phyloP scores from a whole-genome alignment of 179 eudicot genomes.

The Actinidia arguta region DNA sequence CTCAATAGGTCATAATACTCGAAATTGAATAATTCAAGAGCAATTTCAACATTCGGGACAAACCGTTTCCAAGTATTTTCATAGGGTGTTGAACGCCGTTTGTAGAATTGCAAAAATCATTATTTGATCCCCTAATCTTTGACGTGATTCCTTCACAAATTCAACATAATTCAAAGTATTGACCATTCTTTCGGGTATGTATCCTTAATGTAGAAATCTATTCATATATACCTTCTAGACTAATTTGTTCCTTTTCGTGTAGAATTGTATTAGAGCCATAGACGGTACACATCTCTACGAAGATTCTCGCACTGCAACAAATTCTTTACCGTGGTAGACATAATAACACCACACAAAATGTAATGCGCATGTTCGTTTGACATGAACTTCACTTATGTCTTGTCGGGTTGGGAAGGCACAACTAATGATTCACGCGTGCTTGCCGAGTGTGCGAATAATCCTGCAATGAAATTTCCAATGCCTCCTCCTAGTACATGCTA shows the following conservation, averaged over 20 bases:
- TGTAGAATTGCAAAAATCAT: no score
- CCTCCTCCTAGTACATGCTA: no score
- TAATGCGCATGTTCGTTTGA: neutral
- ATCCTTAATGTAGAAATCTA: no score
- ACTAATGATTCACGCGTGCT: neutral
- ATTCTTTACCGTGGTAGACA: neutral
- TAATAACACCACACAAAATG: neutral
- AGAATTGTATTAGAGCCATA: neutral
- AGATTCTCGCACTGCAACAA: neutral
- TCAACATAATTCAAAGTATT: no score
- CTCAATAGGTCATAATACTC: neutral
- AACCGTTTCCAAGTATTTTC: neutral
- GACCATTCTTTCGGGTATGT: no score
- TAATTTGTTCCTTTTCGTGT: neutral
- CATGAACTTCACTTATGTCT: neutral
- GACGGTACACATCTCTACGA: neutral
- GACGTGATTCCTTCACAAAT: no score
- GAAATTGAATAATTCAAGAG: neutral
- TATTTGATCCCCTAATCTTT: no score
- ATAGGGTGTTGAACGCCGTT: neutral
- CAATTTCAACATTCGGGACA: neutral
- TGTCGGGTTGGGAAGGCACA: neutral
- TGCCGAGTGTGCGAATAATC: neutral
- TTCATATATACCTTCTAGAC: no score
- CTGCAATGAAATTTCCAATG: neutral